These are phyloP conservation scores for Pouteria glomerata DNA, from an alignment of 148 eudicot species.

Conservation along the genomic window DNA sequence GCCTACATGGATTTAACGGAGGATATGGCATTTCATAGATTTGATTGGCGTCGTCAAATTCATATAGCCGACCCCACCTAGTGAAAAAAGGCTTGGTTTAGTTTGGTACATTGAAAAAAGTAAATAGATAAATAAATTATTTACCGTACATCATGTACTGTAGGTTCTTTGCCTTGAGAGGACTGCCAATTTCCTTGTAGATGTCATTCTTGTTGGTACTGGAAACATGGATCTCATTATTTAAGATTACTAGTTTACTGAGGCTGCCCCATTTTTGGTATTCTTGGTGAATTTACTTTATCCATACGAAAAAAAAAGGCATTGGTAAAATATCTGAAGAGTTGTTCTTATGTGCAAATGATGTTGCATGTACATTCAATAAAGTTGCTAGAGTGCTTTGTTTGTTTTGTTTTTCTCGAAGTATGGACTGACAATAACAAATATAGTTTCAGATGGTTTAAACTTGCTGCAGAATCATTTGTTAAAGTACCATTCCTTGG, in stretches of 20 bases:
- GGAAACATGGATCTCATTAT: not conserved
- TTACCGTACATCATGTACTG: not conserved
- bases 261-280: too few relatives aligned
- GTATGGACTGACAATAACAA: slow-evolving; percentile 25
- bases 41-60: too few relatives aligned
- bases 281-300: too few relatives aligned
- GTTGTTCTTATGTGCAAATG: not conserved
- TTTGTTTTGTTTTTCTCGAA: not conserved
- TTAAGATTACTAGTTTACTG: too few relatives aligned
- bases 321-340: not conserved
- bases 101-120: too few relatives aligned
- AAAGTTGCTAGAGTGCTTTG: not conserved
- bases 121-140: too few relatives aligned
- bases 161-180: not conserved
- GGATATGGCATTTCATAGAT: too few relatives aligned
- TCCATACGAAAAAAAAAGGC: not conserved
- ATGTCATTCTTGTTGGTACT: not conserved
- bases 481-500: slow-evolving; percentile 80
- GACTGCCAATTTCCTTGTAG: not conserved
- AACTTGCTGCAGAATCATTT: slow-evolving; percentile 64
- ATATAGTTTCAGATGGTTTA: slow-evolving; percentile 83
- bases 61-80: too few relatives aligned
- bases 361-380: not conserved
- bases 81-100: too few relatives aligned
- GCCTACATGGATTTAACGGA: too few relatives aligned